Evolutionary conservation across 2,329 filamentous ascomycete species (phyloP), one percentile per base, ranked within the genome.

Genomic region (Neofusicoccum ribis): DNA sequence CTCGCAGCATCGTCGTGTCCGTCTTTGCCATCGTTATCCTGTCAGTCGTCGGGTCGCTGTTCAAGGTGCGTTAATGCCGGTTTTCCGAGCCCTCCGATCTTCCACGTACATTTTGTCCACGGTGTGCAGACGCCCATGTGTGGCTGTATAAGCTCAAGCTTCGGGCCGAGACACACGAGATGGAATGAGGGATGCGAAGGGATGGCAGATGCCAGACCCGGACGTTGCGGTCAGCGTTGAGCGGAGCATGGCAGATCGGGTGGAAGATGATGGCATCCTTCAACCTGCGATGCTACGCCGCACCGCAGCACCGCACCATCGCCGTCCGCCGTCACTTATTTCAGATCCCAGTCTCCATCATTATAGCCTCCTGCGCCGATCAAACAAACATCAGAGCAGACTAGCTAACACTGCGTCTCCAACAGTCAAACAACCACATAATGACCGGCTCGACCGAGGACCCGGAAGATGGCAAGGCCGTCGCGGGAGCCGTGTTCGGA

Each of bases 401-500:
- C 27, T 7, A 64, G 67, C 73, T 75, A 67, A 74, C 54, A 36
- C 36, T n/a, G 20, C 3, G n/a, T 37, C 46, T 20, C 12, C 36
- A 11, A 56, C 73, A 87, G 80, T 80, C 78, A 67, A 89, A 90
- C 70, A 91, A 96, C 80, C 92, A 95, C 77, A 89, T 90, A 70
- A 88, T 97, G 78, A 89, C 93, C 73, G 94, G 94, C 69, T 87
- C 88, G 63, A 85, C 85, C 58, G 86, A 91, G 64, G 83, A 86
- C 66, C 91, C 89, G 7, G 81, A 89, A 69, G 86, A 97, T 73
- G 91, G 91, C 65, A 84, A 84, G 67, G 91, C 88, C 41, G 92
- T 97, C 54, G 92, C 94, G 5, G 87, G 85, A 31, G 94, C 93
- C 34, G 89, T 97, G 63, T 97, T 97, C 73, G 89, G 88, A 31